Conservation (phyloP, 208 protist species). For the Porcisia deanei region DNA sequence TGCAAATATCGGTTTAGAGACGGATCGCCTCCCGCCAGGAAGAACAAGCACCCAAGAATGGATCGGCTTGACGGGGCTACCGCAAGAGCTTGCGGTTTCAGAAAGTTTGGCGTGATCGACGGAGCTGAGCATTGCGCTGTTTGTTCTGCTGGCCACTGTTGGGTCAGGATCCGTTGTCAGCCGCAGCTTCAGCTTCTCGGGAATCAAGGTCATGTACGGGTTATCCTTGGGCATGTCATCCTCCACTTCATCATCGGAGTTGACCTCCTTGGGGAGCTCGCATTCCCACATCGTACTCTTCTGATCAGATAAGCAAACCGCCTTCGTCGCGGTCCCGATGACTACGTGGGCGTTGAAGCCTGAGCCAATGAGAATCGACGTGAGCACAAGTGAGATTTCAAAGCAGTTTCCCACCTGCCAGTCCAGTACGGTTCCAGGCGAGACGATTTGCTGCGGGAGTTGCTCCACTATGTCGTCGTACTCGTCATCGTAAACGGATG, state of each 20-base stretch:
- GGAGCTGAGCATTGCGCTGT: neutral
- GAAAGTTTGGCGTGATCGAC: neutral
- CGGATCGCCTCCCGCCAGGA: conserved; percentile 55
- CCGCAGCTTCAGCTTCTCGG: conserved; percentile 58
- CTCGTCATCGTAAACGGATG: conserved; percentile 32
- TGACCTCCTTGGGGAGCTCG: conserved; percentile 52
- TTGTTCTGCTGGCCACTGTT: conserved; percentile 12
- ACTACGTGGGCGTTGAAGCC: conserved; percentile 94
- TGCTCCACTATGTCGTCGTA: conserved; percentile 44
- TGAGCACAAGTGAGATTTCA: conserved; percentile 80
- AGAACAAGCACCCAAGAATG: conserved; percentile 92
- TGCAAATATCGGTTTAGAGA: conserved; percentile 74
- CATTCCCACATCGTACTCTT: conserved; percentile 48
- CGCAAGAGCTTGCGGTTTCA: neutral
- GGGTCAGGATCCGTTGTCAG: conserved; percentile 45
- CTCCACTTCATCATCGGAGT: conserved; percentile 70
- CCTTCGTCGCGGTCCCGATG: conserved; percentile 75
- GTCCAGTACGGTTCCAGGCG: conserved; percentile 81
- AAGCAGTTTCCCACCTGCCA: conserved; percentile 92
- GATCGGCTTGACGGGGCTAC: conserved; percentile 22
- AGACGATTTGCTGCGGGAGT: conserved; percentile 75
- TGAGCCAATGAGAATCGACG: conserved; percentile 81
- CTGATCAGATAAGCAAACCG: conserved; percentile 84
- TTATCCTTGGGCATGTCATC: conserved; percentile 34
- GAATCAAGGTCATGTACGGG: conserved; percentile 66